phyloP scores from a whole-genome alignment of 768 basidiomycete genomes.

The Tremella mesenterica region DNA sequence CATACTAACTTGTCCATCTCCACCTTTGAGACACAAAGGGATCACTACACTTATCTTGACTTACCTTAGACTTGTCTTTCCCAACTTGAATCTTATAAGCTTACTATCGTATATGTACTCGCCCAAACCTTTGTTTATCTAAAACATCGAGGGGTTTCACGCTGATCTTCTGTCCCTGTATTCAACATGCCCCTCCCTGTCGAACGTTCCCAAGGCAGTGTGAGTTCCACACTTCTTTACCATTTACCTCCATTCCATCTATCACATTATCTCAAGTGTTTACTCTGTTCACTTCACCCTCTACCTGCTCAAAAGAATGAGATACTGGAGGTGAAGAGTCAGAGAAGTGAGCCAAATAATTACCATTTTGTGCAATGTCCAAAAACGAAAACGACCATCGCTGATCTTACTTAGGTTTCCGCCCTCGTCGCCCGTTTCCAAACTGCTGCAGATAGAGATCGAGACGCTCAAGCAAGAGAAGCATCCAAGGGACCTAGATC shows the following conservation, averaged over 20 bases:
- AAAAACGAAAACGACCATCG: neutral
- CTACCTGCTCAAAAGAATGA: no score
- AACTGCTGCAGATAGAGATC: constrained; percentile 28
- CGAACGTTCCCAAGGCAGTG: constrained; percentile 33
- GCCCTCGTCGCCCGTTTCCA: constrained; percentile 35
- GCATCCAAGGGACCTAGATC: neutral
- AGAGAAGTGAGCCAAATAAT: no score
- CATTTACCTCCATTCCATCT: neutral
- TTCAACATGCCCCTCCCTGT: constrained; percentile 30
- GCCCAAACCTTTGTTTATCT: no score
- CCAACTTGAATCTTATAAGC: neutral
- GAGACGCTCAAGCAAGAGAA: constrained; percentile 11
- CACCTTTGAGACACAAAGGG: neutral
- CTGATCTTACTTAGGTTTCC: constrained; percentile 23
- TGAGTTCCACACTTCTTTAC: constrained; percentile 6
- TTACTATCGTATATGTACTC: neutral
- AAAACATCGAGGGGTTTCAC: no score
- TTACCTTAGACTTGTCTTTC: neutral
- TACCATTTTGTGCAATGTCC: neutral
- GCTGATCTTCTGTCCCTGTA: no score
- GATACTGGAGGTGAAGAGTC: no score
- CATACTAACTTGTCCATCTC: no score
- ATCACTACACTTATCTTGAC: neutral
- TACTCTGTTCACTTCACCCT: no score
- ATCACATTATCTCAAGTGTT: no score